Evolutionary conservation across 805 yeast species (phyloP), one percentile per base, ranked within the genome.

Genomic region (Spathaspora boniae): DNA sequence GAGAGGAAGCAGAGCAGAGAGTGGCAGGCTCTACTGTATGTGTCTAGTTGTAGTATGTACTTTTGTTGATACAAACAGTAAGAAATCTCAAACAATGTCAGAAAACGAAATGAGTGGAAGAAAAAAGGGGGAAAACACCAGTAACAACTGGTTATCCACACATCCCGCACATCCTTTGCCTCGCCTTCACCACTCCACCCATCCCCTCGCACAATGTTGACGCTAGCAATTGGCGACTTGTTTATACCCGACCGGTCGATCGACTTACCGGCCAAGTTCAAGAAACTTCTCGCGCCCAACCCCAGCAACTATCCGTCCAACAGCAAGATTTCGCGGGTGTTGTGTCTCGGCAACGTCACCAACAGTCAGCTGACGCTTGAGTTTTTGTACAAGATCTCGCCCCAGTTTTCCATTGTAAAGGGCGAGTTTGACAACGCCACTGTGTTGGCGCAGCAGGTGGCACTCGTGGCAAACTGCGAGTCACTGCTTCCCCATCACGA

Each of bases 191-290:
- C 25, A 22, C 25, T 22, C 11, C 12, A 22, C 25, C 11, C 12
- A 11, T 11, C 11, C 11, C 12, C 25, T 11, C 9, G 15, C 5
- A 11, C 18, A 16, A 68, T 67, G 73, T 53, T 68, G 19, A 60
- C 70, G 4, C 50, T 91, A 28, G 94, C 94, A 2, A 77, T 91
- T 44, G 95, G 96, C 7, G 98, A 91, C 54, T 70, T 91, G 2
- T 87, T 82, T 57, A 83, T 91, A 21, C 98, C 98, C 1, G 88
- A 86, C 38, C 68, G 96, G 45, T 85, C 91, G 7, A 68, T 76
- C 18, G 89, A 60, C 23, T 51, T 77, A 2, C 83, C 82, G 6
- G 28, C 48, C 2, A 69, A 83, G 70, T 88, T 93, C 62, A 72
- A 70, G 42, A 84, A 82, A 51, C 72, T 93, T 26, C 68, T 93